phyloP scores from a whole-genome alignment of 495 filamentous ascomycete species.

The Penicillium cataractarum region DNA sequence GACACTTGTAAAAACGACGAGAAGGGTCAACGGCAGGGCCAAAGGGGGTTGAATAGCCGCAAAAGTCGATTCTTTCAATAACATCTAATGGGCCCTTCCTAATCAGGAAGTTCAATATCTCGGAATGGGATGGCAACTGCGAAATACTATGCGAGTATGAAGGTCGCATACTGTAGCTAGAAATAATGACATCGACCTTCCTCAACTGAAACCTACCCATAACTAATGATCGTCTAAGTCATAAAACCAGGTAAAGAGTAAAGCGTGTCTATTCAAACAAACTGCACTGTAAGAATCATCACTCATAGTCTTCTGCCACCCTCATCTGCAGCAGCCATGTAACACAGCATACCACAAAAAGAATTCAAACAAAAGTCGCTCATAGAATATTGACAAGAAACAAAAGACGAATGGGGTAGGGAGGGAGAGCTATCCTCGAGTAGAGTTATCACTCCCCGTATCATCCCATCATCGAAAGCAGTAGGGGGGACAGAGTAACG shows the following conservation, averaged over 20 bases:
- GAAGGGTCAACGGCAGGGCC: no score
- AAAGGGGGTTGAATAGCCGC: no score
- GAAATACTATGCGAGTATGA: no score
- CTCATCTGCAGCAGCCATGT: slow-evolving; percentile 12
- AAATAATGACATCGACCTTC: background rate
- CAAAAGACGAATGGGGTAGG: slow-evolving; percentile 7
- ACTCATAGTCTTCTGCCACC: slow-evolving; percentile 18
- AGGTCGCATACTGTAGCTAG: no score
- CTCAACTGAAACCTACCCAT: background rate
- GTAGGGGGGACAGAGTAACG: slow-evolving; percentile 13
- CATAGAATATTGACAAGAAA: slow-evolving; percentile 17
- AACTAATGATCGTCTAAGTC: background rate
- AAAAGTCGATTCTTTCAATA: no score
- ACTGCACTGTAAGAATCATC: slow-evolving; percentile 16
- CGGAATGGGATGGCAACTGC: no score
- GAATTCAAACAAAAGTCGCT: slow-evolving; percentile 14
- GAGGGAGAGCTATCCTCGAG: no score
- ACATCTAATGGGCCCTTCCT: no score
- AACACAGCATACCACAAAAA: background rate
- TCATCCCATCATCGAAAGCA: slow-evolving; percentile 6
- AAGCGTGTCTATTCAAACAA: slow-evolving; percentile 16
- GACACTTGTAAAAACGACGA: no score
- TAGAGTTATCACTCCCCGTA: background rate
- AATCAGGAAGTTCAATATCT: no score
- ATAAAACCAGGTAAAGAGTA: background rate